These are phyloP conservation scores for Physcomitrium patens DNA, from an alignment of 225 moss, liverwort and hornwort species.

Conservation along the genomic window DNA sequence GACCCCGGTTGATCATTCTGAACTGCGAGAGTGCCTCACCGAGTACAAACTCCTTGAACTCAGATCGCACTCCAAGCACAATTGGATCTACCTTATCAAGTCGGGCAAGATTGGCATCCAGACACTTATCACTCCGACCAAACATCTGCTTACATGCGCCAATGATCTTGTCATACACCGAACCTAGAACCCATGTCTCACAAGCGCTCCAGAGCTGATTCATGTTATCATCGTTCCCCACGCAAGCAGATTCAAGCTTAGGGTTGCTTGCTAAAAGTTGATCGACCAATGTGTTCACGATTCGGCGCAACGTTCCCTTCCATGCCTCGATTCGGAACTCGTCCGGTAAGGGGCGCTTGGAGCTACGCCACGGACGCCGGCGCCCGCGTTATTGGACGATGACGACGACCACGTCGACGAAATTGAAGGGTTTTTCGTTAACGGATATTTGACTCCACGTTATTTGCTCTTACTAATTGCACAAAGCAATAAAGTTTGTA, in stretches of 20 bases:
- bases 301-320: conserved; percentile 63
- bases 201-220: conserved; percentile 61
- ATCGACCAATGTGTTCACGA: conserved; percentile 59
- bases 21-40: conserved; percentile 62
- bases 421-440: no score
- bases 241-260: conserved; percentile 41
- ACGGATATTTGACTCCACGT: no score
- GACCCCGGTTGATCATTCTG: conserved; percentile 56
- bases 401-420: no score
- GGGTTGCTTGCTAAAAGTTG: conserved; percentile 56
- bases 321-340: conserved; percentile 68
- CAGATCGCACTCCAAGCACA: conserved; percentile 60
- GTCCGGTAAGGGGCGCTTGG: conserved; percentile 37
- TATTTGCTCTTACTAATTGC: no score
- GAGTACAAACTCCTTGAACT: conserved; percentile 63
- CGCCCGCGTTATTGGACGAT: no score
- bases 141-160: conserved; percentile 75
- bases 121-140: conserved; percentile 53
- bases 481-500: no score
- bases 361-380: no score
- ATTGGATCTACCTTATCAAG: conserved; percentile 60
- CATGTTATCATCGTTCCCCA: conserved; percentile 35
- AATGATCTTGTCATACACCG: conserved; percentile 66
- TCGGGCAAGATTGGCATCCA: conserved; percentile 50
- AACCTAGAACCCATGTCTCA: conserved; percentile 63